A percentile compares a stretch with the other conserved stretches of the same genome.
Conservation (phyloP, 768 basidiomycete genomes). For the Rhizopogon vinicolor region DNA sequence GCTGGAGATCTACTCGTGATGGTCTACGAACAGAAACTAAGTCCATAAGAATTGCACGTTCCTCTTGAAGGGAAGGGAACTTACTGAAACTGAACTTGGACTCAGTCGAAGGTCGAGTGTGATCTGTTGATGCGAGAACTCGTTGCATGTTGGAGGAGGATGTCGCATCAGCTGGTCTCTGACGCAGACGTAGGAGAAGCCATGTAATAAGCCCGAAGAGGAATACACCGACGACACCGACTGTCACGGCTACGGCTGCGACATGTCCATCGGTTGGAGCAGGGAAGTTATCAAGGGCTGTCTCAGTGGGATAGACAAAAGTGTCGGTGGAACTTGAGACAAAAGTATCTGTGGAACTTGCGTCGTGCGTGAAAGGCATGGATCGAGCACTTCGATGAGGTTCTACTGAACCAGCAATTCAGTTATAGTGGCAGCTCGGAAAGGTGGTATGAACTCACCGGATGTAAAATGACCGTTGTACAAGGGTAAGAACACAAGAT, state of each 20-base stretch:
- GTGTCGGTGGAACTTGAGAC: slow-evolving; percentile 2
- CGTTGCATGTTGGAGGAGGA: not conserved
- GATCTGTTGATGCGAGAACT: slow-evolving; percentile 6
- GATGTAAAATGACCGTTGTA: not conserved
- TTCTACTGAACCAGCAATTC: not conserved
- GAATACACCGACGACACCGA: slow-evolving; percentile 19
- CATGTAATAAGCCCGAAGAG: slow-evolving; percentile 20
- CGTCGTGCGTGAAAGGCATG: slow-evolving; percentile 9
- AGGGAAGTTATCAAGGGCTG: slow-evolving; percentile 7
- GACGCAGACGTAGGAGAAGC: slow-evolving; percentile 21
- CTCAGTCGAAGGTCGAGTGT: slow-evolving; percentile 15
- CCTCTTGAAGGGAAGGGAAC: slow-evolving; percentile 1
- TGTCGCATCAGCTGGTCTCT: not conserved
- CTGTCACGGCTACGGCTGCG: slow-evolving; percentile 22
- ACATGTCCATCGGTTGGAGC: slow-evolving; percentile 10
- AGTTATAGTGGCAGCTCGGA: not conserved
- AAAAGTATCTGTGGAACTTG: slow-evolving; percentile 1
- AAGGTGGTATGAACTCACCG: not conserved
- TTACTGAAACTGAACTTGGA: slow-evolving; percentile 25
- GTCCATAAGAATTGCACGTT: not conserved
- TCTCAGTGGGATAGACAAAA: slow-evolving; percentile 2
- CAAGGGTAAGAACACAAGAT: not conserved
- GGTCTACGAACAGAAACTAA: slow-evolving; percentile 18
- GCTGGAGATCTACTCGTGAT: slow-evolving; percentile 16
- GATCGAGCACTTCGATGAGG: not conserved